Evolutionary conservation across 2,329 filamentous ascomycete genomes (phyloP).

Genomic region (Penicillium sp.): DNA sequence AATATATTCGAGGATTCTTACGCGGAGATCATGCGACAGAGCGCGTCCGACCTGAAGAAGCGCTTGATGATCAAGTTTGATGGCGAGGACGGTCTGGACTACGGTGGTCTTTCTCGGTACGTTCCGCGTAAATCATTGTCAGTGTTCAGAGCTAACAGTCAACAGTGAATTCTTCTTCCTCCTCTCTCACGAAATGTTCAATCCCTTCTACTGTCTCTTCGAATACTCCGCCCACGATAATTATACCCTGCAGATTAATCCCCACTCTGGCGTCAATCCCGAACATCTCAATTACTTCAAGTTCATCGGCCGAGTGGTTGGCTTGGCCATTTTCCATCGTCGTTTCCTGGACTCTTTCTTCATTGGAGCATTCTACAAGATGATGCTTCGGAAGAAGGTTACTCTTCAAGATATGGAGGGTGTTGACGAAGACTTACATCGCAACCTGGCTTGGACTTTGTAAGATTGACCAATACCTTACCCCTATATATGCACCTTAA

Average conservation of each 20-base stretch:
- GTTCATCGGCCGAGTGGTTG: conserved; percentile 96
- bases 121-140: conserved; percentile 14
- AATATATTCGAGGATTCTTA: conserved; percentile 99
- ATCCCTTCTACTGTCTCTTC: conserved; percentile 98
- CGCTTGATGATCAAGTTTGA: conserved; percentile 99
- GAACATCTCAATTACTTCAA: conserved; percentile 99
- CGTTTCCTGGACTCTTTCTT: conserved; percentile 98
- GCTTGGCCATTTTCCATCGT: conserved; percentile 95
- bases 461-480: conserved; percentile 38
- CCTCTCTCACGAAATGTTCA: conserved; percentile 99
- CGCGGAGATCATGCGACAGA: conserved; percentile 96
- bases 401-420: conserved; percentile 95
- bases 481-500: not conserved
- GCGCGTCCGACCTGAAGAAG: conserved; percentile 94
- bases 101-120: conserved; percentile 86
- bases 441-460: conserved; percentile 94
- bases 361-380: conserved; percentile 98
- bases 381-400: conserved; percentile 94
- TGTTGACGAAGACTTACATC: conserved; percentile 96
- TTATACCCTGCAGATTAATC: conserved; percentile 99
- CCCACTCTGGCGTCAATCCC: conserved; percentile 97
- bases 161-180: conserved; percentile 96
- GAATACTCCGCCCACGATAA: conserved; percentile 99
- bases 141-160: conserved; percentile 25
- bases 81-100: conserved; percentile 95